phyloP scores from a whole-genome alignment of 2,329 filamentous ascomycete genomes.

The Graphilbum fragrans region DNA sequence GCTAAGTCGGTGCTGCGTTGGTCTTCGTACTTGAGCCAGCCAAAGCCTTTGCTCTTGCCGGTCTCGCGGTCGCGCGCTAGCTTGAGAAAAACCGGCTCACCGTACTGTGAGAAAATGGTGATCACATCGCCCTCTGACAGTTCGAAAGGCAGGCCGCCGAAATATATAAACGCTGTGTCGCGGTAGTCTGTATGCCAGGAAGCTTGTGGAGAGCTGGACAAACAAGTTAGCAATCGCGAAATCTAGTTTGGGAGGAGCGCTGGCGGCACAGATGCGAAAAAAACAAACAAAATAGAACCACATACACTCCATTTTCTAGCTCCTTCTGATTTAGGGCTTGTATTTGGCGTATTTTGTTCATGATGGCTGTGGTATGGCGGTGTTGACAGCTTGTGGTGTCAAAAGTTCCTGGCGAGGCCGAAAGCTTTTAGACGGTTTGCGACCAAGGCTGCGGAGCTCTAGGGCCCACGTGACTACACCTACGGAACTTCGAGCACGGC shows the following conservation, averaged over 20 bases:
- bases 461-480: too few species aligned
- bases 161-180: conserved; percentile 89
- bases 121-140: conserved; percentile 92
- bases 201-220: conserved; percentile 59
- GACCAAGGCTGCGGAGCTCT: too few species aligned
- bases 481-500: too few species aligned
- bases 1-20: conserved; percentile 91
- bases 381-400: too few species aligned
- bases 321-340: conserved; percentile 90
- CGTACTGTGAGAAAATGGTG: conserved; percentile 94
- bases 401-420: not conserved
- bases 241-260: not conserved
- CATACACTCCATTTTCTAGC: conserved; percentile 75
- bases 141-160: conserved; percentile 85
- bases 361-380: conserved; percentile 34
- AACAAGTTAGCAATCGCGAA: not conserved
- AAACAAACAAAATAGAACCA: conserved; percentile 9
- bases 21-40: conserved; percentile 96
- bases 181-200: conserved; percentile 98
- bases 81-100: conserved; percentile 88
- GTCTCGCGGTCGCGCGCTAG: conserved; percentile 91
- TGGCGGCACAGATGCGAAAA: conserved; percentile 12
- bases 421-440: too few species aligned
- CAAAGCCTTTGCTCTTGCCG: conserved; percentile 88
- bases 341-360: conserved; percentile 92